Evolutionary conservation across 2,329 filamentous ascomycete species (phyloP), one percentile per base, ranked within the genome.

Genomic region (Emmonsiellopsis sp.): DNA sequence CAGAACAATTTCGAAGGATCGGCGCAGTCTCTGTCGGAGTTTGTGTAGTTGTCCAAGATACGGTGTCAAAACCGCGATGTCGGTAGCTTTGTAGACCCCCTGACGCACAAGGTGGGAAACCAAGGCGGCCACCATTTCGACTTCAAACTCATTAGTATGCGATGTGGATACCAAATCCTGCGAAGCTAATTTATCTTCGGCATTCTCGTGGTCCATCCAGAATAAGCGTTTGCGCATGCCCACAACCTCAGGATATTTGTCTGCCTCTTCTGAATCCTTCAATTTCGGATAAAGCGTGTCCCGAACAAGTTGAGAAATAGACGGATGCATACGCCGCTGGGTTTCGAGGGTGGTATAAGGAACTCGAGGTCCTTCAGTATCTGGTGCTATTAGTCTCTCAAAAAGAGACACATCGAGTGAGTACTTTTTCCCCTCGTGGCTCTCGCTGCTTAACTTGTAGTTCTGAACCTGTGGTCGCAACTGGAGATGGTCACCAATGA

Each of bases 381-480:
- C 26, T 16, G 35, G 10, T 7, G 11, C 48, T 59, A 65, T 63
- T 5, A 85, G 69, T 1, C 83, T 68, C 65, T 86, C 83, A 54
- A 86, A 86, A 3, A 83, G 69, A 0, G 79, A 82, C 26, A 77
- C 68, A 55, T 86, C 81, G 0, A 86, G 68, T 0, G 76, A 73
- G 56, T 81, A 82, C 13, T 73, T 64, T 0, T 59, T 59, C 0
- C 81, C 80, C 13, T 65, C 65, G 0, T 68, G 64, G 35, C 75
- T 81, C 7, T 78, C 74, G 13, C 76, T 71, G 1, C 76, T 77
- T 0, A 86, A 67, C 0, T 75, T 71, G 55, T 77, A 57, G 40
- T 66, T 57, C 8, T 62, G 60, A 1, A 65, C 53, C 43, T 65
- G 62, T 7, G 65, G 64, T 31, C 62, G 62, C 2, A 75, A 57